Evolutionary conservation across 2,329 filamentous ascomycete genomes (phyloP).

Genomic region (Fonsecaea pugnacius): DNA sequence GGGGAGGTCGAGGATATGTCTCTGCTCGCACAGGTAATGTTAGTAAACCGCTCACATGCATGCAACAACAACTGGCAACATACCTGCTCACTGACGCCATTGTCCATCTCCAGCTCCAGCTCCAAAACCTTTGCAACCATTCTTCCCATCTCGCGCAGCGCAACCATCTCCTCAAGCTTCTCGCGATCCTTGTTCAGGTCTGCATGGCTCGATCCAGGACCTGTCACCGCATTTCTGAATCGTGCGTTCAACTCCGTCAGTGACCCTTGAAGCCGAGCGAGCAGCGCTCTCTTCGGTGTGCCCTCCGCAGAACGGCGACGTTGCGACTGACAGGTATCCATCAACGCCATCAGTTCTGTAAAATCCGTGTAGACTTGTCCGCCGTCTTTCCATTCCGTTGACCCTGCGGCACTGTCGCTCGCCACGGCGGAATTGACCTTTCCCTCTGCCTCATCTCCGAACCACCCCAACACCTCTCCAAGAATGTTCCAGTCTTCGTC

Average conservation of each 20-base stretch:
- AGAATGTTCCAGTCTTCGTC: constrained; percentile 77
- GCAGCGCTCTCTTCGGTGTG: constrained; percentile 40
- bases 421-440: constrained; percentile 20
- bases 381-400: constrained; percentile 72
- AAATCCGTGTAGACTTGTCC: constrained; percentile 80
- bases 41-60: neutral
- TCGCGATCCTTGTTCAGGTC: constrained; percentile 56
- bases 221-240: constrained; percentile 54
- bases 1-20: constrained; percentile 48
- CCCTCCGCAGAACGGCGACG: constrained; percentile 41
- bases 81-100: constrained; percentile 28
- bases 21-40: constrained; percentile 42
- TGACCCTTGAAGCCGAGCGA: constrained; percentile 55
- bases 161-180: constrained; percentile 67
- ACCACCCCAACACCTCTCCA: constrained; percentile 70
- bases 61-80: neutral
- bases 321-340: constrained; percentile 44
- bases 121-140: constrained; percentile 63
- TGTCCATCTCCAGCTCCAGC: constrained; percentile 23
- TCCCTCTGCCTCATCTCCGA: constrained; percentile 59
- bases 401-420: neutral
- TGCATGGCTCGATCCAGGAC: constrained; percentile 40
- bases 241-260: constrained; percentile 49
- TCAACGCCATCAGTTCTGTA: constrained; percentile 54
- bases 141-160: constrained; percentile 79